Base-by-base conservation (phyloP, 1,284 basidiomycete species). In the Golubevia pallescens region DNA sequence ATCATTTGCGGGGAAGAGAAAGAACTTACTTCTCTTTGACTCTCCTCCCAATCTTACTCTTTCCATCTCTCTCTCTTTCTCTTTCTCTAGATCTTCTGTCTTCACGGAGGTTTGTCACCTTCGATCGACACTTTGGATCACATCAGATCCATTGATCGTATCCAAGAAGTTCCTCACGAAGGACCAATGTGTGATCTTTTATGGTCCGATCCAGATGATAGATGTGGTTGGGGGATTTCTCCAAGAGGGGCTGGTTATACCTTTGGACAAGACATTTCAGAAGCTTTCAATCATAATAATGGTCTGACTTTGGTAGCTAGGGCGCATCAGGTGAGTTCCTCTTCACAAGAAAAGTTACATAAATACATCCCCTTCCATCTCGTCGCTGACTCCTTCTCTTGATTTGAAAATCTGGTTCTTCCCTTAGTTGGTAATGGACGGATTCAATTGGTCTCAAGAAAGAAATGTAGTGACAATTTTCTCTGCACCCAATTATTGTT, bases 401-500 rank as follows among this genome's bases (percentile, higher is more conserved):
- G 28, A 28, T 28, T 28, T 28, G 28, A 28, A 28, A 28, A 28
- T 28, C 28, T 28, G 28, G 28, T 28, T 28, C 28, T 28, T 28
- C 28, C 28, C 28, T 28, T 28, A 28, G 28, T 28, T 28, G 67
- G 96, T 98, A 74, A 99, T 99, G 96, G 96, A 98, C 88, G 95
- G 95, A 90, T 89, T 86, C 87, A 96, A 95, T 86, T 98, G 96
- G 95, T 95, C 95, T 70, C 96, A 98, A 88, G 96, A 99, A 88
- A 90, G 95, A 86, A 99, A 99, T 85, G 97, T 99, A n/a, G 96
- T 99, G 73, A 99, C 96, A 57, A 98, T 99, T 86, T 99, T 98
- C 89, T 97, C 95, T 73, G 96, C 96, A 78, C 96, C 96, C 58
- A 97, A 97, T 68, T 87, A 87, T 88, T 99, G 97, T 88, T 99